phyloP scores from a whole-genome alignment of 2,329 filamentous ascomycete genomes.

The Pseudocercospora fijiensis region DNA sequence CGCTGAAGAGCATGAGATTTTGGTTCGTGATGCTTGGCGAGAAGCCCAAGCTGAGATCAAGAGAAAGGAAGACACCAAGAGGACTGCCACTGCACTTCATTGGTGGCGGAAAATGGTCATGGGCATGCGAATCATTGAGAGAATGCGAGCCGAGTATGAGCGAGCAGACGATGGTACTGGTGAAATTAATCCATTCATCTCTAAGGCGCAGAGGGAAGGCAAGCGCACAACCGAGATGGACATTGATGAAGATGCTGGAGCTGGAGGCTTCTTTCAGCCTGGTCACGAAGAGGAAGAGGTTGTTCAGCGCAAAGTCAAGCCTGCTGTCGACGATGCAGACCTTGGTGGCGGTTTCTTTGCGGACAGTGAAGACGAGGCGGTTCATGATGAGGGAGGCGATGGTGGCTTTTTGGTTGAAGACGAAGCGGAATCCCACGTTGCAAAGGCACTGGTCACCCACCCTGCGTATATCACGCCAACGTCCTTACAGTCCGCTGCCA shows the following conservation, averaged over 20 bases:
- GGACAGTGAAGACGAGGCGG: conserved; percentile 31
- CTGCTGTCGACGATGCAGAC: conserved; percentile 23
- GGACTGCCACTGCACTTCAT: conserved; percentile 68
- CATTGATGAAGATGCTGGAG: conserved; percentile 31
- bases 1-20: conserved; percentile 72
- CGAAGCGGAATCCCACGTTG: conserved; percentile 32
- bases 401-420: conserved; percentile 44
- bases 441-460: conserved; percentile 9
- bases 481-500: conserved; percentile 32
- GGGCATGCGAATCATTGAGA: conserved; percentile 77
- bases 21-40: conserved; percentile 74
- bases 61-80: conserved; percentile 80
- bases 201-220: conserved; percentile 31
- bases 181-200: conserved; percentile 56
- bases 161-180: conserved; percentile 41
- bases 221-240: conserved; percentile 19
- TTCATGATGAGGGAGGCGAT: conserved; percentile 37
- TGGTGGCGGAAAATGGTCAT: conserved; percentile 86
- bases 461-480: conserved; percentile 28
- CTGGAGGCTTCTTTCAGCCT: conserved; percentile 46
- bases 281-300: conserved; percentile 40
- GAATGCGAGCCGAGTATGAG: conserved; percentile 73
- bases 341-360: conserved; percentile 31
- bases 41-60: conserved; percentile 70
- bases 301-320: conserved; percentile 32